Base-by-base conservation (phyloP, 495 filamentous ascomycete species). In the Xylaria nigripes region DNA sequence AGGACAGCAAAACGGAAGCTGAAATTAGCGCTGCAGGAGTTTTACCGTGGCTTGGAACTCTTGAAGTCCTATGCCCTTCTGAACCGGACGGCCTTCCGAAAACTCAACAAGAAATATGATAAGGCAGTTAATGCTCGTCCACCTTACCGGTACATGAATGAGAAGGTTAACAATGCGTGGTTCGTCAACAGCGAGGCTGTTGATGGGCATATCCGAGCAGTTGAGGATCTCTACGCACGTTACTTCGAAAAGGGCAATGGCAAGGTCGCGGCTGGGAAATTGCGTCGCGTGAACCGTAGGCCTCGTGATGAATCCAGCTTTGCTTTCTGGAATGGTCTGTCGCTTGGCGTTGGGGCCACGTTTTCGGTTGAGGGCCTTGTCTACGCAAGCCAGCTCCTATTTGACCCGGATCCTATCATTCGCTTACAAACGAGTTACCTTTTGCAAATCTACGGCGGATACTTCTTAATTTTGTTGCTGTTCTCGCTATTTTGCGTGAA, bases 21-120 rank as follows among this genome's bases (percentile, higher is more conserved):
- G 48, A 96, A 96, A 64, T 68, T 86, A 44, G 93, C 93, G 0
- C 63, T 96, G 54, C 87, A 91, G 62, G 93, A 97, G 68, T 96
- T 86, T 63, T 96, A 98, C 66, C 83, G 92, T 27, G 85, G 89
- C 6, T 76, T 97, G 3, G 93, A 98, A 66, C 76, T 97, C 16
- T 70, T 98, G 19, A 95, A 96, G 70, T 86, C 87, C 0, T 98
- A 93, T 62, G 86, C 89, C 6, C 76, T 90, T 18, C 72, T 96
- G 13, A 98, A 98, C 63, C 78, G 86, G 45, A 93, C 88, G 2
- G 94, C 90, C 1, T 96, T 97, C 55, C 86, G 91, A 7, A 98
- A 98, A 67, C 90, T 98, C 64, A 97, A 93, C 69, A 98, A 98
- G 71, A 98, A 98, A 71, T 96, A 90, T 61, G 91, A 98, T 72